These are phyloP conservation scores for Curvularia spicifera DNA, from an alignment of 2,329 filamentous ascomycete genomes.

Conservation along the genomic window DNA sequence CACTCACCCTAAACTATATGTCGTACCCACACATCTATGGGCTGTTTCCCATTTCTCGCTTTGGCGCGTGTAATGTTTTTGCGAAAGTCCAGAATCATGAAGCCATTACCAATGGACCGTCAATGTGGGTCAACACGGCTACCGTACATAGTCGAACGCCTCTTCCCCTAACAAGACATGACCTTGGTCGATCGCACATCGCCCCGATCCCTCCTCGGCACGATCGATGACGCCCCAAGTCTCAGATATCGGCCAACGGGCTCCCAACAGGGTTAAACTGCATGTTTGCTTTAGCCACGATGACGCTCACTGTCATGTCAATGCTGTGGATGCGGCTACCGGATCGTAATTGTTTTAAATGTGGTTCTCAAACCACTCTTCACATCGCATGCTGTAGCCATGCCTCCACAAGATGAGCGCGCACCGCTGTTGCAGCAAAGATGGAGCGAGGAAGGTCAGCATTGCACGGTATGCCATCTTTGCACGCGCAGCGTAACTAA, in stretches of 20 bases:
- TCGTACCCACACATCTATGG: no score
- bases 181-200: not conserved
- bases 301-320: conserved; percentile 12
- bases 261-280: conserved; percentile 11
- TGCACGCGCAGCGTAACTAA: not conserved
- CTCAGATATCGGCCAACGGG: conserved; percentile 8
- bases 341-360: not conserved
- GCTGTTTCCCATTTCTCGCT: not conserved
- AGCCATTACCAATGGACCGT: not conserved
- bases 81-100: not conserved
- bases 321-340: not conserved
- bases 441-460: conserved; percentile 40
- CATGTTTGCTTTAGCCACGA: conserved; percentile 6
- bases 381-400: conserved; percentile 11
- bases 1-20: no score
- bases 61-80: not conserved
- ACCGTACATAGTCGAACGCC: not conserved
- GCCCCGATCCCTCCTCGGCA: conserved; percentile 6
- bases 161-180: not conserved
- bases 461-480: conserved; percentile 34
- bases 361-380: not conserved
- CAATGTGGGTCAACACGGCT: not conserved
- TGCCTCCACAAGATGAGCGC: conserved; percentile 43
- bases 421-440: conserved; percentile 49
- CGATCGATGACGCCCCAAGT: conserved; percentile 19